Conservation (phyloP, 208 protist species). For the Acanthamoeba lenticulata region DNA sequence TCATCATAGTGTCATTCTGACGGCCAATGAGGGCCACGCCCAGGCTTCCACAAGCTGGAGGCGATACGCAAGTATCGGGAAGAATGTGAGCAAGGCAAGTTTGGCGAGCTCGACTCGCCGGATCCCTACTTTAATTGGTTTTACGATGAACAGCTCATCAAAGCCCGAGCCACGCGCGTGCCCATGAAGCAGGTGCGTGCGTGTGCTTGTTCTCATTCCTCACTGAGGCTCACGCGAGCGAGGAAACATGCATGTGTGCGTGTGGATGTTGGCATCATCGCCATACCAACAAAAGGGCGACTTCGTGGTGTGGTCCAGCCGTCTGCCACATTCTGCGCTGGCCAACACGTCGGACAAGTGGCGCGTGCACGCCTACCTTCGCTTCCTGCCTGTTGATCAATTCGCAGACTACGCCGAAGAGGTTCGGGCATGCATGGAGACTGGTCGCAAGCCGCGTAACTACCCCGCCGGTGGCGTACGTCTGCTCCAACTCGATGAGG, state of each 20-base stretch:
- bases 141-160: constrained; percentile 32
- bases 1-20: not conserved
- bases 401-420: constrained; percentile 2
- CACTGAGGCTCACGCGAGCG: not conserved
- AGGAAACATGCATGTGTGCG: not conserved
- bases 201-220: not conserved
- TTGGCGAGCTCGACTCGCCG: not conserved
- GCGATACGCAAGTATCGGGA: not conserved
- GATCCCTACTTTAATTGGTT: not conserved
- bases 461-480: not conserved
- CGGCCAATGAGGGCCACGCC: no score
- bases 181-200: constrained; percentile 22
- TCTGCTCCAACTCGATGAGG: not conserved
- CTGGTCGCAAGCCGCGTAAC: constrained; percentile 2
- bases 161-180: not conserved
- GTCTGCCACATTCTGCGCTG: not conserved
- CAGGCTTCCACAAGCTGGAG: constrained; percentile 63
- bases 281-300: not conserved
- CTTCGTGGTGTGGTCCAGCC: constrained; percentile 25
- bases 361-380: constrained; percentile 47
- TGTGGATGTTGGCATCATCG: not conserved
- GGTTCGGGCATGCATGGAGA: not conserved
- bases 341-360: constrained; percentile 42
- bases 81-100: not conserved
- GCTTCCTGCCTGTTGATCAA: not conserved